Evolutionary conservation across 2,329 filamentous ascomycete species (phyloP).

Genomic region (Monosporascus sp.): DNA sequence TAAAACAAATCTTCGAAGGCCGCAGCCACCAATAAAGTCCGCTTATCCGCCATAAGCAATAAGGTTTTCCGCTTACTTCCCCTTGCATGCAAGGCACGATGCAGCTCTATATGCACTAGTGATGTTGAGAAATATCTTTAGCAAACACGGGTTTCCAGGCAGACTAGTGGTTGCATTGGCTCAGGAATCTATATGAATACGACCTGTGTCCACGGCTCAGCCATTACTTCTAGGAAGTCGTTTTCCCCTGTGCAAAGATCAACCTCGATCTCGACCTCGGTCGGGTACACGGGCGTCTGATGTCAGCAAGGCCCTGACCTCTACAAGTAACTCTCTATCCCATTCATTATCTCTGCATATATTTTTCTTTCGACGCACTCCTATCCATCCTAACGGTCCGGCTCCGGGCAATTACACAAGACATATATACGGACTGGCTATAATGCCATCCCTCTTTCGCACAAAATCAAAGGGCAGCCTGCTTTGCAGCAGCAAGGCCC

Average conservation of each 20-base stretch:
- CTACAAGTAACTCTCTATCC: background rate
- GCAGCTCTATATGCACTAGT: no score
- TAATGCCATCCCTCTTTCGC: conserved; percentile 22
- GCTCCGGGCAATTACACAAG: background rate
- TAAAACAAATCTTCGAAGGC: no score
- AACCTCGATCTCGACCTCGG: no score
- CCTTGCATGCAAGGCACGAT: no score
- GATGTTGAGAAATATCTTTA: no score
- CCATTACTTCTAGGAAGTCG: background rate
- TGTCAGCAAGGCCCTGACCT: background rate
- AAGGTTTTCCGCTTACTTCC: no score
- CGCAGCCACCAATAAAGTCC: no score
- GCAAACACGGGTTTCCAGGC: no score
- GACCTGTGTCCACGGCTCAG: background rate
- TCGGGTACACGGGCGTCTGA: no score
- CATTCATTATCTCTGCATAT: background rate
- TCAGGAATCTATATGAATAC: background rate
- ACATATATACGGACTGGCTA: conserved; percentile 2
- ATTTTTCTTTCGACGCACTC: background rate
- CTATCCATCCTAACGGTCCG: background rate
- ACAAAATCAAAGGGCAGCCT: conserved; percentile 22
- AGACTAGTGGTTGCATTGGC: no score
- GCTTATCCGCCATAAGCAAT: no score
- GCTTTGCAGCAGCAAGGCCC: conserved; percentile 7
- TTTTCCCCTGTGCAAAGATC: background rate